These are phyloP conservation scores for Urochloa ruziziensis DNA, from an alignment of 176 grass and related monocot genomes.

Conservation along the genomic window DNA sequence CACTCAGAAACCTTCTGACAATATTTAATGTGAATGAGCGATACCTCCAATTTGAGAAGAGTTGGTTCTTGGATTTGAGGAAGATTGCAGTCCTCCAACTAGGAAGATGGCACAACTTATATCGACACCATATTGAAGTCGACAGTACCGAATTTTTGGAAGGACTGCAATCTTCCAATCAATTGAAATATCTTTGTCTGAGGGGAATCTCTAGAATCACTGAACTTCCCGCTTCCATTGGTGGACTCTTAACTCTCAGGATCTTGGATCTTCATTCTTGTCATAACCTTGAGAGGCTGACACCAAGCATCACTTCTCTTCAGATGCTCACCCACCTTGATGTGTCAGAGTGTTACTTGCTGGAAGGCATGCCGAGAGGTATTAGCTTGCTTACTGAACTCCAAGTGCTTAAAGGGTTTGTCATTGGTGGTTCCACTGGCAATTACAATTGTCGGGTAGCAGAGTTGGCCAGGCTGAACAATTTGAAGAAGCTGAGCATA, in stretches of 20 bases:
- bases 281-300: constrained; percentile 77
- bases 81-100: constrained; percentile 50
- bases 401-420: constrained; percentile 73
- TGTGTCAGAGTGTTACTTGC: constrained; percentile 73
- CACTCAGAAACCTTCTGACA: constrained; percentile 26
- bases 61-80: constrained; percentile 38
- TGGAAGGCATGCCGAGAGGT: constrained; percentile 62
- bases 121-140: constrained; percentile 58
- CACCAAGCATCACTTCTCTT: constrained; percentile 26
- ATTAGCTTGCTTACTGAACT: constrained; percentile 51
- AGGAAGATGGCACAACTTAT: constrained; percentile 42
- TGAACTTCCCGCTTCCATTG: constrained; percentile 59
- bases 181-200: constrained; percentile 63
- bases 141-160: constrained; percentile 44
- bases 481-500: constrained; percentile 71
- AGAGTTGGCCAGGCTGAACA: constrained; percentile 43
- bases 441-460: constrained; percentile 41
- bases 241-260: constrained; percentile 41
- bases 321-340: constrained; percentile 64
- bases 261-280: constrained; percentile 77
- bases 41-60: constrained; percentile 51
- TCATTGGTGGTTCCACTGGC: constrained; percentile 43
- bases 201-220: constrained; percentile 51
- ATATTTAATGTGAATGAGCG: constrained; percentile 56
- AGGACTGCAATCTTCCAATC: constrained; percentile 39